These are phyloP conservation scores for Cutaneotrichosporon cutaneum DNA, from an alignment of 1,284 basidiomycete genomes.

Conservation along the genomic window DNA sequence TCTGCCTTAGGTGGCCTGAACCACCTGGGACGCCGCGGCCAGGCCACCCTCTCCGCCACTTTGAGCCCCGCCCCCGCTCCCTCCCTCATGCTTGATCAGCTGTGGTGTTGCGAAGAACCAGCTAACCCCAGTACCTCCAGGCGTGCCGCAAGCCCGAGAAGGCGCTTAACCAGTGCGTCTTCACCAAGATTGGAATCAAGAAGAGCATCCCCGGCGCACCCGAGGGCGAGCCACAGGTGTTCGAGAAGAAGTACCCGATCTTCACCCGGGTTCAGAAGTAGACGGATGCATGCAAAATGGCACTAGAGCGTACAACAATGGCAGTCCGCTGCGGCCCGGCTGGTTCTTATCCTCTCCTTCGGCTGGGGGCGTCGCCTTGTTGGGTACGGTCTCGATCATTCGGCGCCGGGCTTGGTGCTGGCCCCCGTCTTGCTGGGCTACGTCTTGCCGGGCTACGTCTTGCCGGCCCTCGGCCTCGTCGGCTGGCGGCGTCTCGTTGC, in stretches of 20 bases:
- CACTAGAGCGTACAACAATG: constrained; percentile 4
- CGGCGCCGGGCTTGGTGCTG: too few species aligned
- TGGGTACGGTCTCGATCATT: too few species aligned
- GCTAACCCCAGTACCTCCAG: constrained; percentile 67
- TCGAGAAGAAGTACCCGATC: constrained; percentile 84
- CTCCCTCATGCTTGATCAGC: not conserved
- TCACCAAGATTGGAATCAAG: constrained; percentile 87
- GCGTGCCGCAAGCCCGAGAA: constrained; percentile 88
- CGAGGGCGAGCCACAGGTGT: constrained; percentile 77
- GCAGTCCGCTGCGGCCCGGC: not conserved
- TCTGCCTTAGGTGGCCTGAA: too few species aligned
- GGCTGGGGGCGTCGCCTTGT: too few species aligned
- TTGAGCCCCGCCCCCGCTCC: not conserved
- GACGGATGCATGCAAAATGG: constrained; percentile 26
- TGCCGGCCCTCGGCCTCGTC: too few species aligned
- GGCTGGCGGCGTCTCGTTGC: too few species aligned
- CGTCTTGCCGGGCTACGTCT: too few species aligned
- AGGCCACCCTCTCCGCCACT: not conserved
- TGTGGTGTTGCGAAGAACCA: too few species aligned
- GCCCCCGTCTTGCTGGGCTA: too few species aligned
- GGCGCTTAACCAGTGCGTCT: constrained; percentile 89
- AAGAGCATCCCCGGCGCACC: constrained; percentile 93
- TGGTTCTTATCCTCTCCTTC: too few species aligned
- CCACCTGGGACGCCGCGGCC: too few species aligned
- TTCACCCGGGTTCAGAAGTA: constrained; percentile 74